Evolutionary conservation across 495 filamentous ascomycete genomes (phyloP).

Genomic region (Podospora appendiculata): DNA sequence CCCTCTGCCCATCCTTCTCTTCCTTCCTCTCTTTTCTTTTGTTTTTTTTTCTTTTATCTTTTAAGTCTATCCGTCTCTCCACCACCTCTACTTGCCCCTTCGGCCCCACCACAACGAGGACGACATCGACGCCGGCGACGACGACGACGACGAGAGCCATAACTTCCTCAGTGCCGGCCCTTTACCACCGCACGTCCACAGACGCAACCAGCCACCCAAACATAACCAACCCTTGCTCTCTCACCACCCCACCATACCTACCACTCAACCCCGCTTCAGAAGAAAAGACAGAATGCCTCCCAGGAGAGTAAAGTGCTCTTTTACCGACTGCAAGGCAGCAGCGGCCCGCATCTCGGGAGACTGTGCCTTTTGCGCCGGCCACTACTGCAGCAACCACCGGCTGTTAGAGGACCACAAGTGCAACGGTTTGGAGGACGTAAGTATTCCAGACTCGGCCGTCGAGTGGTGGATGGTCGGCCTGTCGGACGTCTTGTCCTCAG

Average conservation of each 20-base stretch:
- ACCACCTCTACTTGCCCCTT: background rate
- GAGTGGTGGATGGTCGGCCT: constrained; percentile 46
- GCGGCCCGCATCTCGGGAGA: constrained; percentile 92
- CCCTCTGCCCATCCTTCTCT: background rate
- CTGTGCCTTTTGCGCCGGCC: constrained; percentile 87
- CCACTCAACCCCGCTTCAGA: constrained; percentile 4
- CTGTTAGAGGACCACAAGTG: constrained; percentile 92
- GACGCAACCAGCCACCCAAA: no score
- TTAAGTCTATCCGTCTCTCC: background rate
- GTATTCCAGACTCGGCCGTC: constrained; percentile 20
- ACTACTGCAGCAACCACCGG: constrained; percentile 90
- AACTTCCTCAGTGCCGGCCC: no score
- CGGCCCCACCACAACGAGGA: background rate
- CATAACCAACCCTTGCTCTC: no score
- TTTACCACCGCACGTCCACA: no score
- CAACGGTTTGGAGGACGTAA: constrained; percentile 80
- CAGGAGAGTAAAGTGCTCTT: constrained; percentile 79
- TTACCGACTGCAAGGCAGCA: constrained; percentile 76
- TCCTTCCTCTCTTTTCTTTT: constrained; percentile 8
- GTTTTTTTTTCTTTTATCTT: background rate
- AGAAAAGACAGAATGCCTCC: constrained; percentile 48
- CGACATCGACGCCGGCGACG: no score
- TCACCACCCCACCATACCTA: background rate
- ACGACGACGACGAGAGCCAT: no score
- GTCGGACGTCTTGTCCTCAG: constrained; percentile 25